phyloP scores from a whole-genome alignment of 352 stramenopile species.

The Globisporangium nodosum region DNA sequence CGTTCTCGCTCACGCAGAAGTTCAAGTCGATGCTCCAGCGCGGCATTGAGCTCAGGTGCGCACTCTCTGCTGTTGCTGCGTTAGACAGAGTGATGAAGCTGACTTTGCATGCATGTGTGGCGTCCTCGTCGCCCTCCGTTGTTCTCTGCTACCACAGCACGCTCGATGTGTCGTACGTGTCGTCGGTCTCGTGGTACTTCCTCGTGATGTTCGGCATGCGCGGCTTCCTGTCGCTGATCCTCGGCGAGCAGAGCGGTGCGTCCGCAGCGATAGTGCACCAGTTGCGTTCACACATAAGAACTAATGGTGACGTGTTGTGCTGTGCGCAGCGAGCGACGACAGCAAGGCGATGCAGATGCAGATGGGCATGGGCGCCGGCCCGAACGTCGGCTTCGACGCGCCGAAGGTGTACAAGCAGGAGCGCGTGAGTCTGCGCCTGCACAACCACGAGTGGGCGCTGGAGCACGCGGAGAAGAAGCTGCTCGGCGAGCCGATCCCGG shows the following conservation, averaged over 20 bases:
- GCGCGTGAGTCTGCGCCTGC: conserved; percentile 74
- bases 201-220: conserved; percentile 98
- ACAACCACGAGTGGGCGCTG: conserved; percentile 78
- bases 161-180: conserved; percentile 98
- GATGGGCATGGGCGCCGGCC: conserved; percentile 86
- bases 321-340: conserved; percentile 70
- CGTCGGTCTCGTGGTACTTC: conserved; percentile 98
- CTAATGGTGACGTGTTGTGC: background rate
- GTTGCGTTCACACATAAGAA: background rate
- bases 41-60: conserved; percentile 92
- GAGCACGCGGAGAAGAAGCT: conserved; percentile 83
- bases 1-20: conserved; percentile 96
- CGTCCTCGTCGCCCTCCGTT: background rate
- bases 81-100: background rate
- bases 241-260: conserved; percentile 88
- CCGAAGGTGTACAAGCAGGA: conserved; percentile 89
- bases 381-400: conserved; percentile 87
- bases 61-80: background rate
- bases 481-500: conserved; percentile 61
- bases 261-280: background rate
- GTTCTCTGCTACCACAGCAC: conserved; percentile 38
- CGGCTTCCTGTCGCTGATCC: conserved; percentile 94
- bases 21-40: conserved; percentile 99
- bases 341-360: conserved; percentile 90
- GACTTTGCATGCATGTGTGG: background rate